phyloP scores from a whole-genome alignment of 108 stramenopile genomes.

The Cylindrotheca fusiformis region DNA sequence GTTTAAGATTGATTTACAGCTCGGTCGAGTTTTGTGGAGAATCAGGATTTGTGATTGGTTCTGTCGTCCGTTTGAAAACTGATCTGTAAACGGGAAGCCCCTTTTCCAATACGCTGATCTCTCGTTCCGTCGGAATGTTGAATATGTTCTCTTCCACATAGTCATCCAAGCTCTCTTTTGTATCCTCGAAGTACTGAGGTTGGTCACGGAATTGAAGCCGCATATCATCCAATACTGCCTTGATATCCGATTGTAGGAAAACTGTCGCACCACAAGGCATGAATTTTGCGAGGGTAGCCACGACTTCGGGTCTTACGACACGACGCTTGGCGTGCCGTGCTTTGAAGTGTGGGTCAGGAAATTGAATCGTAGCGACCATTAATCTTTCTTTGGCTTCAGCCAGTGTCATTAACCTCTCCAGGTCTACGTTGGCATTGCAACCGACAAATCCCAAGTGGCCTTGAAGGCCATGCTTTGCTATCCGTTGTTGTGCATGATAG shows the following conservation, averaged over 20 bases:
- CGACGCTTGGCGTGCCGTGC: slow-evolving; percentile 68
- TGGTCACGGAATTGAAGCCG: slow-evolving; percentile 60
- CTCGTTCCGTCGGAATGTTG: slow-evolving; percentile 84
- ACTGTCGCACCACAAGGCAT: slow-evolving; percentile 50
- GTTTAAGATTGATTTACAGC: too few species aligned
- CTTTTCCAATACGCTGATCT: slow-evolving; percentile 74
- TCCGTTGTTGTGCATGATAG: slow-evolving; percentile 65
- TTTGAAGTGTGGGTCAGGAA: slow-evolving; percentile 94
- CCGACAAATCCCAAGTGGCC: slow-evolving; percentile 71
- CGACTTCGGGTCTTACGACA: slow-evolving; percentile 72
- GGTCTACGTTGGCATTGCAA: slow-evolving; percentile 92
- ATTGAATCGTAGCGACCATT: slow-evolving; percentile 78
- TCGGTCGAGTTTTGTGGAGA: too few species aligned
- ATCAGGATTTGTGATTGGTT: not conserved
- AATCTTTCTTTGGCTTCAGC: slow-evolving; percentile 27
- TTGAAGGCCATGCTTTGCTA: slow-evolving; percentile 38
- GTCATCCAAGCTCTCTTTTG: slow-evolving; percentile 15
- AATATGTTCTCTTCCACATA: slow-evolving; percentile 65
- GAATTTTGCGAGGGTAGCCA: slow-evolving; percentile 58
- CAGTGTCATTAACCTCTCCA: slow-evolving; percentile 59
- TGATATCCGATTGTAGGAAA: slow-evolving; percentile 79
- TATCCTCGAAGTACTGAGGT: slow-evolving; percentile 45
- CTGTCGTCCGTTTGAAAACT: slow-evolving; percentile 49
- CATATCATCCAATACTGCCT: slow-evolving; percentile 82
- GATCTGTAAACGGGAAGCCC: slow-evolving; percentile 77